Conservation (phyloP, 805 yeast species). For the Ogataea ramenticola region DNA sequence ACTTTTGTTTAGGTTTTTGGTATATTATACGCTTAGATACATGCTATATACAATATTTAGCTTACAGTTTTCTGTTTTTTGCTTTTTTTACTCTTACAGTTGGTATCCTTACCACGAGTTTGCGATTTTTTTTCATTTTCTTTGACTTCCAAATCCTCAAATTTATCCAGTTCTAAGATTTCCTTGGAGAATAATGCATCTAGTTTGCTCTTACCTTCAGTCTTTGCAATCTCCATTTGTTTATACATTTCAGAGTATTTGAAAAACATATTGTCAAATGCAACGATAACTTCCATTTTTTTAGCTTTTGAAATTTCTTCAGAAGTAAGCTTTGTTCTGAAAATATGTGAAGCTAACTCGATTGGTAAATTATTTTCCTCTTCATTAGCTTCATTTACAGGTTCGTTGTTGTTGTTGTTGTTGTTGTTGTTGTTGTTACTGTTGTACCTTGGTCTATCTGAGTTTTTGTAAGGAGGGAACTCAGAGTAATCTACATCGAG, state of each 20-base stretch:
- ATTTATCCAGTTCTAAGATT: conserved; percentile 11
- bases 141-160: background rate
- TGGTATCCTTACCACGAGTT: too few species aligned
- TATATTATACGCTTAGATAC: too few species aligned
- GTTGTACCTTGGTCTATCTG: too few species aligned
- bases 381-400: background rate
- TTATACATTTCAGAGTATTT: conserved; percentile 34
- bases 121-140: background rate
- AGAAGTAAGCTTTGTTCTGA: conserved; percentile 6
- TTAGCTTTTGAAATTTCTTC: conserved; percentile 18
- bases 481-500: too few species aligned
- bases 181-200: conserved; percentile 16
- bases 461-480: too few species aligned
- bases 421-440: too few species aligned
- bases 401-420: too few species aligned
- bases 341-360: conserved; percentile 17
- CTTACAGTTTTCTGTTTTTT: background rate
- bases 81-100: conserved; percentile 2
- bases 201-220: conserved; percentile 15
- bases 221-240: conserved; percentile 21
- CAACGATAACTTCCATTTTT: conserved; percentile 33
- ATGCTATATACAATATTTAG: too few species aligned
- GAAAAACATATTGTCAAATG: conserved; percentile 61
- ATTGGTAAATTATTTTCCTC: conserved; percentile 4
- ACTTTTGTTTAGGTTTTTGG: too few species aligned